These are phyloP conservation scores for Trichophyton mentagrophytes DNA, from an alignment of 2,329 filamentous ascomycete species.

Conservation along the genomic window DNA sequence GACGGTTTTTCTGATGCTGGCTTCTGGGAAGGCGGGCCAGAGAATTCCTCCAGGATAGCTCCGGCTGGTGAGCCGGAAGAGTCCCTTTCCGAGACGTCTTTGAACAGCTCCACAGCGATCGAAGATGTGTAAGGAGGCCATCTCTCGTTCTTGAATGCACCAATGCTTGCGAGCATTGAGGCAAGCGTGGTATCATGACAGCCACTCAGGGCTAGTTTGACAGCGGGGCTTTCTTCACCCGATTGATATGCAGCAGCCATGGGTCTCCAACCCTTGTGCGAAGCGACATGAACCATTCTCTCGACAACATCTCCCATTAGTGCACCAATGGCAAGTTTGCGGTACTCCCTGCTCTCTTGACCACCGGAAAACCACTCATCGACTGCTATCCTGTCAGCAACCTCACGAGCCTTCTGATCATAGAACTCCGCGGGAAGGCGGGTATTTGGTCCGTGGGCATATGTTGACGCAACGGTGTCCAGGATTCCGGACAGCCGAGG, in stretches of 20 bases:
- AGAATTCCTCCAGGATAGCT: conserved; percentile 17
- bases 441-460: conserved; percentile 70
- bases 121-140: conserved; percentile 96
- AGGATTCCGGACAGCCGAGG: conserved; percentile 80
- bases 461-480: conserved; percentile 83
- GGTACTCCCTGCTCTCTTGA: conserved; percentile 70
- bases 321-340: conserved; percentile 73
- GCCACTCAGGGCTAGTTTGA: conserved; percentile 68
- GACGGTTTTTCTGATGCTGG: conserved; percentile 16
- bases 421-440: conserved; percentile 78
- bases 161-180: conserved; percentile 61
- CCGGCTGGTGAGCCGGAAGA: conserved; percentile 7
- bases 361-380: conserved; percentile 94
- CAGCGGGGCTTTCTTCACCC: conserved; percentile 35
- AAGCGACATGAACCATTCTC: conserved; percentile 54
- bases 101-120: conserved; percentile 79
- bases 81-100: conserved; percentile 15
- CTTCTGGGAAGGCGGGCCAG: conserved; percentile 13
- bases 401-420: conserved; percentile 54
- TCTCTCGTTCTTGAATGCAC: conserved; percentile 56
- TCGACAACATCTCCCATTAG: conserved; percentile 72
- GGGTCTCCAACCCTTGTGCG: conserved; percentile 45
- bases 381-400: conserved; percentile 60
- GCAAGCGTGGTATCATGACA: conserved; percentile 93
- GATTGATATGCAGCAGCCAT: conserved; percentile 39